Evolutionary conservation across 1,284 basidiomycete genomes (phyloP).

Genomic region (Cutaneotrichosporon mucoides): DNA sequence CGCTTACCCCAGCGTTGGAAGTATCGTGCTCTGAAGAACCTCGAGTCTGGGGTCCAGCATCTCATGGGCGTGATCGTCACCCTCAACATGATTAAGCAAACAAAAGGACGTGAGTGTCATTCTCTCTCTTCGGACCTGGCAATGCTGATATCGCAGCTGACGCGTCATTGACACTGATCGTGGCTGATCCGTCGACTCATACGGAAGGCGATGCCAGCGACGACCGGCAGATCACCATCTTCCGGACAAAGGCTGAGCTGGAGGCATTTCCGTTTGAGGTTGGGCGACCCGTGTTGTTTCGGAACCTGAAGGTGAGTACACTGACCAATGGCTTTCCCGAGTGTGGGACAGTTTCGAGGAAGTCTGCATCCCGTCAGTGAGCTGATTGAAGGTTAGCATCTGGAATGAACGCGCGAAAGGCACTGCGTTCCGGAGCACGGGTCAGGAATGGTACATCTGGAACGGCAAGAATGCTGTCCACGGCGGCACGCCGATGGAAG

Average conservation of each 20-base stretch:
- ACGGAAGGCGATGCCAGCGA: slow-evolving; percentile 15
- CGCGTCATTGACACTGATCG: slow-evolving; percentile 18
- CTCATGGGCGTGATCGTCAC: slow-evolving; percentile 18
- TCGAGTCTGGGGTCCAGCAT: not conserved
- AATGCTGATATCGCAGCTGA: slow-evolving; percentile 14
- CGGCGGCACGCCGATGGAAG: not conserved
- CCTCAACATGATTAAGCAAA: not conserved
- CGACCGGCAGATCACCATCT: slow-evolving; percentile 30
- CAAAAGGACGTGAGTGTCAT: not conserved
- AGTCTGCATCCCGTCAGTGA: too few species aligned
- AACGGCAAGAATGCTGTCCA: not conserved
- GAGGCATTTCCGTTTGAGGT: slow-evolving; percentile 3
- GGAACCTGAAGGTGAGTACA: slow-evolving; percentile 19
- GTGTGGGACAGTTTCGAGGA: too few species aligned
- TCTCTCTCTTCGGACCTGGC: not conserved
- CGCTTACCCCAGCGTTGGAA: not conserved
- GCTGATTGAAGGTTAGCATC: slow-evolving; percentile 1
- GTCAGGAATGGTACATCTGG: slow-evolving; percentile 2
- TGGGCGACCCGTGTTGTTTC: slow-evolving; percentile 25
- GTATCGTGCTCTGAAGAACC: slow-evolving; percentile 10
- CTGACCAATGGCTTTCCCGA: too few species aligned
- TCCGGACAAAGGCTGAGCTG: slow-evolving; percentile 13
- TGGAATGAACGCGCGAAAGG: slow-evolving; percentile 33
- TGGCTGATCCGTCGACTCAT: slow-evolving; percentile 28
- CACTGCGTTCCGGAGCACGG: slow-evolving; percentile 17